Conservation (phyloP, 805 yeast species). For the Myxozyma kluyveri region DNA sequence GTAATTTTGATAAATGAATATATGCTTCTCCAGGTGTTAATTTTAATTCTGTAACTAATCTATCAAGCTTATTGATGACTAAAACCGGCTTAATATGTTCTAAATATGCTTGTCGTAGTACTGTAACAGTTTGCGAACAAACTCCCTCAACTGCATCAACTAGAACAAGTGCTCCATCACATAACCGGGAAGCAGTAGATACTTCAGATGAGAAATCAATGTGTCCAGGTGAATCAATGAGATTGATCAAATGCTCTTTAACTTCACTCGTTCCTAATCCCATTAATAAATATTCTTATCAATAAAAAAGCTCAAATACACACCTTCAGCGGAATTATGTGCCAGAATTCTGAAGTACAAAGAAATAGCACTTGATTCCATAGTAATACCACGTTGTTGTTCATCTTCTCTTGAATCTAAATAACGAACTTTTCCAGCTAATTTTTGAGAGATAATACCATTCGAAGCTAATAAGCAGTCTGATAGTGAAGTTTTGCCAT, state of each 20-base stretch:
- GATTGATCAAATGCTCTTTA: slow-evolving; percentile 78
- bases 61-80: slow-evolving; percentile 87
- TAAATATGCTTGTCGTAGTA: slow-evolving; percentile 90
- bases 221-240: slow-evolving; percentile 99
- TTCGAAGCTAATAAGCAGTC: slow-evolving; percentile 91
- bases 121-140: slow-evolving; percentile 94
- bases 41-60: slow-evolving; percentile 77
- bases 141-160: slow-evolving; percentile 99
- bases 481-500: slow-evolving; percentile 93
- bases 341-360: slow-evolving; percentile 68
- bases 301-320: neutral
- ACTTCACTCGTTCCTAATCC: slow-evolving; percentile 36
- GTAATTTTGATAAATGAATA: slow-evolving; percentile 66
- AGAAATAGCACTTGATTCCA: slow-evolving; percentile 95
- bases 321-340: slow-evolving; percentile 23
- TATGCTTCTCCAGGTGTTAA: slow-evolving; percentile 84
- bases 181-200: slow-evolving; percentile 88
- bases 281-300: slow-evolving; percentile 4
- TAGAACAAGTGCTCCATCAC: slow-evolving; percentile 94
- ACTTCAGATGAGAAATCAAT: slow-evolving; percentile 96
- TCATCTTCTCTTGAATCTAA: slow-evolving; percentile 94
- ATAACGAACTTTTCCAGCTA: slow-evolving; percentile 93
- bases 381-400: slow-evolving; percentile 92
- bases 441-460: slow-evolving; percentile 89
- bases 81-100: slow-evolving; percentile 85